Conservation (phyloP, 1,284 basidiomycete species). For the Albatrellus sp. region DNA sequence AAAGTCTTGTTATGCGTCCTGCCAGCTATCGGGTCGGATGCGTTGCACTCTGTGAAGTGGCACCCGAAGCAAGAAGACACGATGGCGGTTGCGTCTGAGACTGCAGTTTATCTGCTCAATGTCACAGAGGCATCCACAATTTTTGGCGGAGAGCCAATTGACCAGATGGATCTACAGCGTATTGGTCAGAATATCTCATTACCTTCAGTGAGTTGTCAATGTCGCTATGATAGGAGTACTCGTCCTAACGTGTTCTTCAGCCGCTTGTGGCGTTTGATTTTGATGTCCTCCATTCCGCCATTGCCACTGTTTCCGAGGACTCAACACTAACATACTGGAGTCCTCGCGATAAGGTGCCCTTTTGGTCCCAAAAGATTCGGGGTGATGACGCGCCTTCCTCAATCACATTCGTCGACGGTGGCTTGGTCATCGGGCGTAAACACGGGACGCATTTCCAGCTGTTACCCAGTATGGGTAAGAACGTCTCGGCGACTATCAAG, state of each 20-base stretch:
- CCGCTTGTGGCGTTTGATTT: constrained; percentile 73
- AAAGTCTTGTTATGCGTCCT: constrained; percentile 57
- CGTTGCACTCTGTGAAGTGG: constrained; percentile 72
- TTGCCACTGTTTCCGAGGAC: constrained; percentile 70
- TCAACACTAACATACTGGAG: constrained; percentile 71
- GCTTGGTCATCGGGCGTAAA: constrained; percentile 66
- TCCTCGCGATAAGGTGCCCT: constrained; percentile 57
- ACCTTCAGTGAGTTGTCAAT: constrained; percentile 41
- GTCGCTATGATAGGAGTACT: neutral
- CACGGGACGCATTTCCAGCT: constrained; percentile 74
- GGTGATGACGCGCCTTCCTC: constrained; percentile 72
- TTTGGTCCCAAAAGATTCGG: constrained; percentile 58
- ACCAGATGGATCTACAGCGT: constrained; percentile 51
- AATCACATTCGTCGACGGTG: constrained; percentile 66
- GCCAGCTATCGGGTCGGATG: constrained; percentile 43
- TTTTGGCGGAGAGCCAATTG: constrained; percentile 48
- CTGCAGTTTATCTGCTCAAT: constrained; percentile 62
- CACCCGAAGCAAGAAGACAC: constrained; percentile 64
- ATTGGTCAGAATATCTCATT: constrained; percentile 55
- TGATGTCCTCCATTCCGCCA: constrained; percentile 55
- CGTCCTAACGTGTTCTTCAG: constrained; percentile 23
- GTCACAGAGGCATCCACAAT: constrained; percentile 43
- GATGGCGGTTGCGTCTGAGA: constrained; percentile 67
- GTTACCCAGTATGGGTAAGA: constrained; percentile 54
- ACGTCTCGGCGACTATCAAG: constrained; percentile 64